These are phyloP conservation scores for Fragaria iinumae DNA, from an alignment of 306 rosid genomes.

Conservation along the genomic window DNA sequence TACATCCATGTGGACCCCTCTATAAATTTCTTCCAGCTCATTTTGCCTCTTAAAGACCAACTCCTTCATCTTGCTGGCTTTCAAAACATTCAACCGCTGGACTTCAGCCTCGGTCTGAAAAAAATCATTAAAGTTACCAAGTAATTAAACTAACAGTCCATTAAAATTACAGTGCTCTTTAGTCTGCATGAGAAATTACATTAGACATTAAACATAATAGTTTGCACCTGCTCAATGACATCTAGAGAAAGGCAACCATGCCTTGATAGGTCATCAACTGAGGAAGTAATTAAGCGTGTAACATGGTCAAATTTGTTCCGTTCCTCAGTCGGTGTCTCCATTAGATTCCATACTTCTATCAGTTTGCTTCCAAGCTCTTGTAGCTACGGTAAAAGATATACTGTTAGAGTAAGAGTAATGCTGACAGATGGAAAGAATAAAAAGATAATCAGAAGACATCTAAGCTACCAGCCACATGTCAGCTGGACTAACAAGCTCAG, in stretches of 20 bases:
- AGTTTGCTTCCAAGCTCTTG: constrained; percentile 57
- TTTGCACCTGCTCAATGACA: constrained; percentile 67
- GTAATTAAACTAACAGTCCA: constrained; percentile 12
- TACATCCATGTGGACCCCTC: constrained; percentile 80
- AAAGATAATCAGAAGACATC: neutral
- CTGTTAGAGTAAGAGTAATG: neutral
- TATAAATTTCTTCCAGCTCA: constrained; percentile 81
- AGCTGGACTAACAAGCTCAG: neutral
- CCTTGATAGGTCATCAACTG: constrained; percentile 62
- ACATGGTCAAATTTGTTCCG: constrained; percentile 59
- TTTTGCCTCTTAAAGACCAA: constrained; percentile 78
- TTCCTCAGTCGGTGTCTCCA: constrained; percentile 67
- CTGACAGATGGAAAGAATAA: neutral
- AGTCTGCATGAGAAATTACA: constrained; percentile 13
- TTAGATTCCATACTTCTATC: constrained; percentile 75
- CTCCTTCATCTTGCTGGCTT: constrained; percentile 79
- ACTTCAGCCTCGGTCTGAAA: constrained; percentile 67
- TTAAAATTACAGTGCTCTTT: neutral
- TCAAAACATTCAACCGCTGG: constrained; percentile 63
- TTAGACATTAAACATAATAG: constrained; percentile 14
- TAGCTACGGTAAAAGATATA: constrained; percentile 41
- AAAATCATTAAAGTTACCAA: constrained; percentile 13
- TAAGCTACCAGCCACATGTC: neutral
- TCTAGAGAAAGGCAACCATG: constrained; percentile 67
- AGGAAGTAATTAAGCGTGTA: constrained; percentile 52